phyloP scores from a whole-genome alignment of 2,329 filamentous ascomycete species.

The Aspergillus sp. region DNA sequence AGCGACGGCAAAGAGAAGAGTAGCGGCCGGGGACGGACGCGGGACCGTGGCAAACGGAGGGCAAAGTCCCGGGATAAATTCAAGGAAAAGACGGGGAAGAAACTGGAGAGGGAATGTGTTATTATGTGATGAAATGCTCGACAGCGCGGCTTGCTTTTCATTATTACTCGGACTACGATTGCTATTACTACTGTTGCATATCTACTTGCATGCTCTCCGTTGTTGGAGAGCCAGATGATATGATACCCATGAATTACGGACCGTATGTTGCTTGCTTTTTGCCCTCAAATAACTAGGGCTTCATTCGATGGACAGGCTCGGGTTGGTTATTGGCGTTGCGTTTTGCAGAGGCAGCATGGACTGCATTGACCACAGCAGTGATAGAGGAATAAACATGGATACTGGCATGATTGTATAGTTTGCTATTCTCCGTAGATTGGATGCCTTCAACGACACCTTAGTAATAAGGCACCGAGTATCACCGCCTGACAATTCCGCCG shows the following conservation, averaged over 20 bases:
- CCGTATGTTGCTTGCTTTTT: too few relatives aligned
- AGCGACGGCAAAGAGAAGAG: constrained; percentile 14
- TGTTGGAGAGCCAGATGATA: constrained; percentile 4
- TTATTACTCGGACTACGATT: neutral
- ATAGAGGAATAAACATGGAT: neutral
- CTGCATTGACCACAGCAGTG: neutral
- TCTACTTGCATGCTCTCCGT: neutral
- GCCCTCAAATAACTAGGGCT: neutral
- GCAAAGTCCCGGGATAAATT: constrained; percentile 25
- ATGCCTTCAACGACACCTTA: too few relatives aligned
- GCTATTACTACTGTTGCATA: too few relatives aligned
- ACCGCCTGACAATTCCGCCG: neutral
- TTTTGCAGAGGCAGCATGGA: neutral
- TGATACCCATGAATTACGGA: neutral
- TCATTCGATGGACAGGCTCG: neutral
- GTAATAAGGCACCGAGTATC: neutral
- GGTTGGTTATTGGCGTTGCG: neutral
- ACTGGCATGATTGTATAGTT: too few relatives aligned
- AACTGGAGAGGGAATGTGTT: constrained; percentile 37
- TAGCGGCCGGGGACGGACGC: constrained; percentile 13
- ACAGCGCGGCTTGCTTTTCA: neutral
- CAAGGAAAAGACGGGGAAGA: constrained; percentile 27
- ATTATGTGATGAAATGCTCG: constrained; percentile 26
- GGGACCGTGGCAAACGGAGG: constrained; percentile 10
- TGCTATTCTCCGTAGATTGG: too few relatives aligned